These are phyloP conservation scores for Sugiyamaella valdiviana DNA, from an alignment of 805 yeast species.

Conservation along the genomic window DNA sequence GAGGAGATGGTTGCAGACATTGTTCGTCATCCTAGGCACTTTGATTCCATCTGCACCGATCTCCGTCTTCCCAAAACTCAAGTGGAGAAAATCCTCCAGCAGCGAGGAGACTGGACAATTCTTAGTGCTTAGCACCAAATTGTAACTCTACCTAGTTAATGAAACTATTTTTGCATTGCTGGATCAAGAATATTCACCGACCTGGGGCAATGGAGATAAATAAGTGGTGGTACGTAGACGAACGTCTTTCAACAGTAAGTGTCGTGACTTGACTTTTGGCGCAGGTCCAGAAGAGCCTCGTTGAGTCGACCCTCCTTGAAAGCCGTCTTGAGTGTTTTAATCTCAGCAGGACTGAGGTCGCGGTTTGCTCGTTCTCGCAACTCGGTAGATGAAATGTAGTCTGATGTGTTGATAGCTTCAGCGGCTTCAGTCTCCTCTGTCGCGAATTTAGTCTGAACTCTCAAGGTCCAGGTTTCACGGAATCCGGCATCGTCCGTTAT, in stretches of 20 bases:
- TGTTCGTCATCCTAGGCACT: constrained; percentile 23
- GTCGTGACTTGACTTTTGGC: constrained; percentile 29
- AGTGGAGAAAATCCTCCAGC: constrained; percentile 44
- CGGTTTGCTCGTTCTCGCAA: constrained; percentile 25
- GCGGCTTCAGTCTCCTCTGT: constrained; percentile 5
- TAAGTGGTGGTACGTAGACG: too few species aligned
- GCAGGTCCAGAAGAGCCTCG: constrained; percentile 34
- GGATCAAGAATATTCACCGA: neutral
- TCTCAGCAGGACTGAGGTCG: constrained; percentile 22
- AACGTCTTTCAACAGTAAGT: constrained; percentile 16
- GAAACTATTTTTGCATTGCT: neutral
- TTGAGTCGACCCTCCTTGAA: constrained; percentile 32
- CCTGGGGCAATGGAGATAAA: neutral
- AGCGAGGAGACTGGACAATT: constrained; percentile 46
- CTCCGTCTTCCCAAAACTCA: constrained; percentile 50
- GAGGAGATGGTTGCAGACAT: constrained; percentile 18
- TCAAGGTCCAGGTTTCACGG: constrained; percentile 16
- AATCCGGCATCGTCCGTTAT: constrained; percentile 18
- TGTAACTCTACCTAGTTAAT: neutral
- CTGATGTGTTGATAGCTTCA: constrained; percentile 7
- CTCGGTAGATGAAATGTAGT: constrained; percentile 20
- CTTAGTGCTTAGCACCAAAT: constrained; percentile 27
- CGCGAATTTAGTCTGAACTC: constrained; percentile 26
- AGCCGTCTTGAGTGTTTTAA: constrained; percentile 21
- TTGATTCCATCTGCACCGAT: constrained; percentile 55